Percentiles rank a stretch among this genome's conserved stretches.
phyloP scores from a whole-genome alignment of 2,329 filamentous ascomycete genomes.

The Botrytis deweyae region DNA sequence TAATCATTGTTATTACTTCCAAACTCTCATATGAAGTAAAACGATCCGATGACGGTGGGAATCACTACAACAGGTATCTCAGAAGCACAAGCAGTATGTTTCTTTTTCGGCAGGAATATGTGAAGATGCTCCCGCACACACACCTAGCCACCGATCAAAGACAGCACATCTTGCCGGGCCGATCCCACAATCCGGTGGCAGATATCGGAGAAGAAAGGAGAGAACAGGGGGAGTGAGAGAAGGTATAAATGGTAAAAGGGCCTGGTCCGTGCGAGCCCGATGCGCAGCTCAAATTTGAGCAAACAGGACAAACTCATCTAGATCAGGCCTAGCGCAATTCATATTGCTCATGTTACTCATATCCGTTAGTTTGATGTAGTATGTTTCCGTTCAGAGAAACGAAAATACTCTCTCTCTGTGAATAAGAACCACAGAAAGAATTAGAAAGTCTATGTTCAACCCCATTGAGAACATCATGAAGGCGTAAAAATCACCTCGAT shows the following conservation, averaged over 20 bases:
- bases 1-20: too few species aligned
- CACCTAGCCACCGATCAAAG: rapidly evolving
- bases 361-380: background rate
- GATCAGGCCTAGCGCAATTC: background rate
- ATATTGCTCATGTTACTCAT: background rate
- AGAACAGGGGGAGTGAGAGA: background rate
- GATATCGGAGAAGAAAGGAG: background rate
- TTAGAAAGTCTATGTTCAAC: background rate
- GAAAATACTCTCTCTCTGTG: too few species aligned
- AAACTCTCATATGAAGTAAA: too few species aligned
- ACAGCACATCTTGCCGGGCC: background rate
- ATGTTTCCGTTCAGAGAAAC: background rate
- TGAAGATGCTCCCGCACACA: background rate
- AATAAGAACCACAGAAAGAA: too few species aligned
- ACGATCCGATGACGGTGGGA: rapidly evolving
- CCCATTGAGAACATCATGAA: background rate
- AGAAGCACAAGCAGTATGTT: background rate
- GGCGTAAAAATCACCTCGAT: rapidly evolving
- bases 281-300: background rate
- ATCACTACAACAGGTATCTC: background rate
- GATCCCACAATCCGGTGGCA: rapidly evolving
- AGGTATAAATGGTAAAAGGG: background rate
- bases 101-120: background rate
- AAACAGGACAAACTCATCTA: background rate
- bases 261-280: background rate